phyloP scores from a whole-genome alignment of 257 asterid species.

The Ballota nigra region DNA sequence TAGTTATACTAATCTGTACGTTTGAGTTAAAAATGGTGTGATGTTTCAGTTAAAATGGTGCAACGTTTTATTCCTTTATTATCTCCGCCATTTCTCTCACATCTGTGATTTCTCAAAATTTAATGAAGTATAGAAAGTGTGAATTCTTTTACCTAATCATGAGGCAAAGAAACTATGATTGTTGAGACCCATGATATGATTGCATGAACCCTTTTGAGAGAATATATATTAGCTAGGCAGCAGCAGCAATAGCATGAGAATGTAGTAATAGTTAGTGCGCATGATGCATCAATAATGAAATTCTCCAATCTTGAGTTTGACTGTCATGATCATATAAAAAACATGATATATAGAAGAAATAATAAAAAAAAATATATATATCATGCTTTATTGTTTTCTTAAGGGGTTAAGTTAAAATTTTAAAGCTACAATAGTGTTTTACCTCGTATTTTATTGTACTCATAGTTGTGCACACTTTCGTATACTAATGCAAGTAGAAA shows the following conservation, averaged over 20 bases:
- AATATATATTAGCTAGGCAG: background rate
- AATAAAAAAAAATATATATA: background rate
- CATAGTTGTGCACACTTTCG: no score
- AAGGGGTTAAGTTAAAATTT: background rate
- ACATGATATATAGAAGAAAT: no score
- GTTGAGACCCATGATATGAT: constrained; percentile 12
- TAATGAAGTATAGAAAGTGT: background rate
- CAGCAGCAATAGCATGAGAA: background rate
- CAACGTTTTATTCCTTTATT: no score
- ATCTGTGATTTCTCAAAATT: background rate
- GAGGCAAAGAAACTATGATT: background rate
- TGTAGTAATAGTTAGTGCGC: constrained; percentile 18
- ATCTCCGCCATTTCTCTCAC: background rate
- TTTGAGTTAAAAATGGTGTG: no score
- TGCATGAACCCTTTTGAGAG: background rate
- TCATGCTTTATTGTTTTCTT: background rate
- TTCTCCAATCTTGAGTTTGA: constrained; percentile 13
- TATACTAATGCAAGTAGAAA: no score
- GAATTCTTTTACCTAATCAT: constrained; percentile 8
- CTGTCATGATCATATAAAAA: background rate
- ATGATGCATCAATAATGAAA: background rate
- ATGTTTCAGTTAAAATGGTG: no score
- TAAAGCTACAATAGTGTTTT: no score
- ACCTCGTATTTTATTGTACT: no score
- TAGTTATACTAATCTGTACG: no score